Evolutionary conservation across 108 stramenopile species (phyloP).

Genomic region (Nannochloropsis gaditana): DNA sequence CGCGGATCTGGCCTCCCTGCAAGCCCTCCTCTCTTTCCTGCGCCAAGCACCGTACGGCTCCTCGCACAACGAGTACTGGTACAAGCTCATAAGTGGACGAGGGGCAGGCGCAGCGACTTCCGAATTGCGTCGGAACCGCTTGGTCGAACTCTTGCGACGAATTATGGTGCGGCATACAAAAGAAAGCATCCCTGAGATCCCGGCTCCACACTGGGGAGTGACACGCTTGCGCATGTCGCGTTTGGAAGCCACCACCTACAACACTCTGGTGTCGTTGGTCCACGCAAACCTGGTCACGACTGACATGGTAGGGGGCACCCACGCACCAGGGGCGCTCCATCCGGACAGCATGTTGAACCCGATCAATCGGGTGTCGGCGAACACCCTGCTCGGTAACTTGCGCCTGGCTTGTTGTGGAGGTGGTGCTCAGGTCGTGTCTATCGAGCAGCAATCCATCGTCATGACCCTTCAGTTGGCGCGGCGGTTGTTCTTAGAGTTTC

Average conservation of each 20-base stretch:
- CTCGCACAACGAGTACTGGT: background rate
- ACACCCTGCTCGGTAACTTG: conserved; percentile 33
- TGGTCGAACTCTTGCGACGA: conserved; percentile 5
- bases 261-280: conserved; percentile 35
- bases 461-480: conserved; percentile 35
- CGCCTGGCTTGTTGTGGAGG: conserved; percentile 46
- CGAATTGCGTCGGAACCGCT: background rate
- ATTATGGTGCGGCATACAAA: conserved; percentile 52
- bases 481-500: conserved; percentile 12
- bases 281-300: conserved; percentile 39
- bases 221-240: conserved; percentile 30
- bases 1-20: conserved; percentile 29
- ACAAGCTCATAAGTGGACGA: conserved; percentile 20
- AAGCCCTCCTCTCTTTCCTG: conserved; percentile 38
- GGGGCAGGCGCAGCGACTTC: background rate
- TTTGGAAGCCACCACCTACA: conserved; percentile 35
- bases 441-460: conserved; percentile 16
- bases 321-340: background rate
- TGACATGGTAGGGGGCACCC: conserved; percentile 32
- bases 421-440: conserved; percentile 30
- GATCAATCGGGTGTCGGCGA: background rate
- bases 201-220: conserved; percentile 23
- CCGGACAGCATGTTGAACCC: background rate
- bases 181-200: conserved; percentile 27
- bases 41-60: conserved; percentile 37